phyloP scores from a whole-genome alignment of 768 basidiomycete genomes.

The Leucocoprinus leucothites region DNA sequence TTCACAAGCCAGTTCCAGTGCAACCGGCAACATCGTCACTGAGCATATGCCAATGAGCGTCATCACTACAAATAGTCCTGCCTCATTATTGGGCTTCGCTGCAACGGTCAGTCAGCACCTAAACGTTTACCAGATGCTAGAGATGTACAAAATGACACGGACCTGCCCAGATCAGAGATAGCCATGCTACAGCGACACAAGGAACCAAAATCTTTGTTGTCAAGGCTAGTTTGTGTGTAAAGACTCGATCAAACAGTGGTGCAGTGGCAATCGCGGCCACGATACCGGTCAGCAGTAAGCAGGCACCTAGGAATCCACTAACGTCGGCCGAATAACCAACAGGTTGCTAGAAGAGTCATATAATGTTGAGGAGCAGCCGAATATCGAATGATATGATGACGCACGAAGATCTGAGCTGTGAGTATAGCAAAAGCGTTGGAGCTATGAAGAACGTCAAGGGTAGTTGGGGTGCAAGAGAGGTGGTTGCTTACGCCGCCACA shows the following conservation, averaged over 20 bases:
- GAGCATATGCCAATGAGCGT: constrained; percentile 64
- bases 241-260: constrained; percentile 79
- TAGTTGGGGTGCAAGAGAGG: neutral
- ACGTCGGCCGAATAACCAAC: constrained; percentile 64
- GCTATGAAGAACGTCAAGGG: constrained; percentile 27
- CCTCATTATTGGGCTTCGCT: constrained; percentile 64
- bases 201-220: constrained; percentile 62
- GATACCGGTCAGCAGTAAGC: constrained; percentile 67
- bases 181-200: constrained; percentile 58
- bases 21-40: constrained; percentile 71
- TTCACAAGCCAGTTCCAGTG: constrained; percentile 76
- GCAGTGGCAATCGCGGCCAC: constrained; percentile 64
- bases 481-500: constrained; percentile 52
- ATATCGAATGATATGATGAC: too few species aligned
- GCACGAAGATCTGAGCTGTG: constrained; percentile 65
- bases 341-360: constrained; percentile 47
- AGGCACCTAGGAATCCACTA: constrained; percentile 70
- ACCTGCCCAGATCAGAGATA: constrained; percentile 83
- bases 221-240: constrained; percentile 67
- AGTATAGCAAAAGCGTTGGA: constrained; percentile 64
- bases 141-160: constrained; percentile 17
- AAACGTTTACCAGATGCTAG: neutral
- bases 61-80: constrained; percentile 63
- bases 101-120: neutral
- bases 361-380: neutral